Conservation (phyloP, 345 rosid genomes). For the Eucalyptus marginata region DNA sequence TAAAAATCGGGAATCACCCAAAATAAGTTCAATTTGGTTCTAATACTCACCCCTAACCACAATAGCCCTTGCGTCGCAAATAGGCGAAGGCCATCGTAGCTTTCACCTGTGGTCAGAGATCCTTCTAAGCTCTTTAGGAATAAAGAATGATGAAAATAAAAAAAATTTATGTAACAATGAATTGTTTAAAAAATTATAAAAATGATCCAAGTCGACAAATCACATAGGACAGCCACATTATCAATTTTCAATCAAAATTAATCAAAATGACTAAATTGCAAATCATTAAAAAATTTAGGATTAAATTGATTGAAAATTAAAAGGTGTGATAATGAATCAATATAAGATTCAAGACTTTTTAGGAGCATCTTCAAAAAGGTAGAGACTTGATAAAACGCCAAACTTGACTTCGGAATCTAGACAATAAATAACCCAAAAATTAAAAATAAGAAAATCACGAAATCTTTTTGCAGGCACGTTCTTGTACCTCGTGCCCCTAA, state of each 20-base stretch:
- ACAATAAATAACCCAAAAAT: background rate
- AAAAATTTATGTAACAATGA: too few relatives aligned
- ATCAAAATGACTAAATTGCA: too few relatives aligned
- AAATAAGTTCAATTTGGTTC: too few relatives aligned
- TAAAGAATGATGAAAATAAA: too few relatives aligned
- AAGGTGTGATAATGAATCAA: accelerated
- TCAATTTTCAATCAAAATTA: too few relatives aligned
- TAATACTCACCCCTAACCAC: too few relatives aligned
- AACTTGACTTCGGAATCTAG: background rate
- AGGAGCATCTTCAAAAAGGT: background rate
- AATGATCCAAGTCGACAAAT: too few relatives aligned
- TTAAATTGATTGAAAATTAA: background rate
- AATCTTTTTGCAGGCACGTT: background rate
- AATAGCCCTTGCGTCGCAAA: background rate
- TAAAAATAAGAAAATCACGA: background rate
- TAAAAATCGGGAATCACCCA: too few relatives aligned
- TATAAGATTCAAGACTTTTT: background rate
- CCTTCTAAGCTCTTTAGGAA: background rate
- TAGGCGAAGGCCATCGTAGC: accelerated
- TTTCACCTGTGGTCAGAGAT: accelerated
- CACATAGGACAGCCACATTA: too few relatives aligned
- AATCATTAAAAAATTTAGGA: too few relatives aligned
- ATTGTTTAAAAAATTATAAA: too few relatives aligned
- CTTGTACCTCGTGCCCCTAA: background rate
- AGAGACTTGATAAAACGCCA: background rate